These are phyloP conservation scores for Coemansia sp. DNA, from an alignment of 192 early-diverging fungal genomes.

Conservation along the genomic window DNA sequence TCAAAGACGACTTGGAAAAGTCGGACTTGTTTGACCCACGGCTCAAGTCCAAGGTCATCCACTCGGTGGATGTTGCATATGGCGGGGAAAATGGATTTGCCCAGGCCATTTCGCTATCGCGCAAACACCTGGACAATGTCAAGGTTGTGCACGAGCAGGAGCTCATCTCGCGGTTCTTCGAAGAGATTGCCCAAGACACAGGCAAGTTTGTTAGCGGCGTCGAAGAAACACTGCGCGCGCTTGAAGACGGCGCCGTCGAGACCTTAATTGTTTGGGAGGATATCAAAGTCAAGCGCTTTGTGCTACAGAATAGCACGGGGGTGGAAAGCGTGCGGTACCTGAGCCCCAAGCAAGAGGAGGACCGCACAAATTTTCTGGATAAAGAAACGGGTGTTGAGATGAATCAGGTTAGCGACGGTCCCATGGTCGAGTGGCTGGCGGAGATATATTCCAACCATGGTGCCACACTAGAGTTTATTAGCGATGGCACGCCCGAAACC, in stretches of 20 bases:
- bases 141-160: conserved; percentile 99
- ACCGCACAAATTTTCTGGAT: conserved; percentile 67
- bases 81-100: conserved; percentile 98
- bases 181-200: conserved; percentile 94
- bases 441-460: conserved; percentile 97
- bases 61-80: conserved; percentile 92
- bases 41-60: conserved; percentile 79
- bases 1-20: conserved; percentile 91
- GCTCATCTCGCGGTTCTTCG: conserved; percentile 93
- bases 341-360: conserved; percentile 81
- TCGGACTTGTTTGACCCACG: conserved; percentile 92
- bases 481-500: conserved; percentile 93
- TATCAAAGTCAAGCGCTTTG: conserved; percentile 75
- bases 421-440: conserved; percentile 95
- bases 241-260: conserved; percentile 98
- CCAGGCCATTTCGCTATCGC: conserved; percentile 91
- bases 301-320: conserved; percentile 71
- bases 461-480: conserved; percentile 90
- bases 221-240: conserved; percentile 90
- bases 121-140: conserved; percentile 89
- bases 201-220: conserved; percentile 96
- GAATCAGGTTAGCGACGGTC: conserved; percentile 74
- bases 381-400: conserved; percentile 66
- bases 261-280: conserved; percentile 97
- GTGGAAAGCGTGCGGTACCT: conserved; percentile 68